Evolutionary conservation across 176 grass and related monocot genomes (phyloP).

Genomic region (Luzula sylvatica): DNA sequence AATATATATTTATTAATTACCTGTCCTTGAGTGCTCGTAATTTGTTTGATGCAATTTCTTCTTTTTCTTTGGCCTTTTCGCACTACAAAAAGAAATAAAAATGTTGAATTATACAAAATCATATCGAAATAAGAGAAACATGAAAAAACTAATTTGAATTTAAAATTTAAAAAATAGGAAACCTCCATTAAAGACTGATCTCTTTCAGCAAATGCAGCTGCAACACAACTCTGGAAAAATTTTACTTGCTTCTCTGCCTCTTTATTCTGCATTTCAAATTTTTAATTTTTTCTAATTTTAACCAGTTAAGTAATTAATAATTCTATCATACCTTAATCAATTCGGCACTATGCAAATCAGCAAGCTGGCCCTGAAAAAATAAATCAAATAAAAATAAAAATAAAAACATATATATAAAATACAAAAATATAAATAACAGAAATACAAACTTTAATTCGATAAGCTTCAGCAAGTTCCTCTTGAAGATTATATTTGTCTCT

Average conservation of each 20-base stretch:
- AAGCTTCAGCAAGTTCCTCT: slow-evolving; percentile 95
- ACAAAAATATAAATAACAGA: too few species aligned
- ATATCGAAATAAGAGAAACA: too few species aligned
- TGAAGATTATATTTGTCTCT: slow-evolving; percentile 92
- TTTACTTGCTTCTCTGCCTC: slow-evolving; percentile 90
- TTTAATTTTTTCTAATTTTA: too few species aligned
- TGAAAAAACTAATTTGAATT: slow-evolving; percentile 6
- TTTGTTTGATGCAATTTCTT: slow-evolving; percentile 53
- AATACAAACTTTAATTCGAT: slow-evolving; percentile 70
- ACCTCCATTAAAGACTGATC: slow-evolving; percentile 89
- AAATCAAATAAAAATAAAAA: slow-evolving; percentile 24
- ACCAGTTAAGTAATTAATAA: not conserved
- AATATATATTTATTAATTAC: slow-evolving; percentile 28
- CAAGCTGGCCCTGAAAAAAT: slow-evolving; percentile 79
- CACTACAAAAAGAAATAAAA: slow-evolving; percentile 40
- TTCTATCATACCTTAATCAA: slow-evolving; percentile 60
- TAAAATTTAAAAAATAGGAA: slow-evolving; percentile 27
- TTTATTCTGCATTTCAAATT: slow-evolving; percentile 55
- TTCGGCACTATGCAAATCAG: slow-evolving; percentile 83
- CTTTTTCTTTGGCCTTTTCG: slow-evolving; percentile 82
- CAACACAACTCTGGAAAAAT: slow-evolving; percentile 92
- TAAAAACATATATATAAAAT: slow-evolving; percentile 3
- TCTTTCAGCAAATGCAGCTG: slow-evolving; percentile 81
- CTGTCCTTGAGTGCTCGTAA: slow-evolving; percentile 51
- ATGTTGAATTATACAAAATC: too few species aligned